Conservation (phyloP, 306 rosid genomes). For the Styphnolobium japonicum region DNA sequence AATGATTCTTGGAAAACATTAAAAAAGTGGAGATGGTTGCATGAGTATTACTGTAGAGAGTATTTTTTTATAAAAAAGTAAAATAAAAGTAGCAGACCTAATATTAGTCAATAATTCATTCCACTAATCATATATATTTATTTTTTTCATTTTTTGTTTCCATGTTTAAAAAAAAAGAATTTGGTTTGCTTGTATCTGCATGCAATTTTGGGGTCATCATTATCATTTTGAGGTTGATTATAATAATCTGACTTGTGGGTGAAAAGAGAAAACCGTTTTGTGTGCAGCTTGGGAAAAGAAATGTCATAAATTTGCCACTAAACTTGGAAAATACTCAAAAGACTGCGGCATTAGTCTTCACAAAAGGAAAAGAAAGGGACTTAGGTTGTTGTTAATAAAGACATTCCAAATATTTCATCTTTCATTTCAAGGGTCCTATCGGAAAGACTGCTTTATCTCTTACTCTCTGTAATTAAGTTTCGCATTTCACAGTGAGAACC, state of each 20-base stretch:
- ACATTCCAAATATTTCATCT: neutral
- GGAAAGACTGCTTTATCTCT: conserved; percentile 3
- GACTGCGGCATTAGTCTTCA: neutral
- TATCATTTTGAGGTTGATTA: conserved; percentile 3
- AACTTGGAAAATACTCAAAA: neutral
- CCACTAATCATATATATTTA: neutral
- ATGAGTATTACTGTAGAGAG: neutral
- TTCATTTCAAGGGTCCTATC: neutral
- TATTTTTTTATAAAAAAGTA: neutral
- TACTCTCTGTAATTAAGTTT: neutral
- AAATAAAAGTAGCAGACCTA: neutral
- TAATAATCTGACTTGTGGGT: conserved; percentile 3
- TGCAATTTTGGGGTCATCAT: neutral
- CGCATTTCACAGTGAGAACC: neutral
- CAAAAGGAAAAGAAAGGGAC: neutral
- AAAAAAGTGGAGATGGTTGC: neutral
- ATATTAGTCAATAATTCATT: conserved; percentile 5
- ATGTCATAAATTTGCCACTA: conserved; percentile 9
- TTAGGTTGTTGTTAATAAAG: neutral
- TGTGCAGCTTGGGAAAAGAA: neutral
- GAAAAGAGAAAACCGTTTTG: neutral
- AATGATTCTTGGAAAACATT: neutral
- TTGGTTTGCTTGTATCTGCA: conserved; percentile 10
- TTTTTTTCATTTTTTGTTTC: neutral
- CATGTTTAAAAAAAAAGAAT: neutral